A percentile compares a stretch with the other conserved stretches of the same genome.
Conservation (phyloP, 2,329 filamentous ascomycete genomes). For the Clonostachys chloroleuca region DNA sequence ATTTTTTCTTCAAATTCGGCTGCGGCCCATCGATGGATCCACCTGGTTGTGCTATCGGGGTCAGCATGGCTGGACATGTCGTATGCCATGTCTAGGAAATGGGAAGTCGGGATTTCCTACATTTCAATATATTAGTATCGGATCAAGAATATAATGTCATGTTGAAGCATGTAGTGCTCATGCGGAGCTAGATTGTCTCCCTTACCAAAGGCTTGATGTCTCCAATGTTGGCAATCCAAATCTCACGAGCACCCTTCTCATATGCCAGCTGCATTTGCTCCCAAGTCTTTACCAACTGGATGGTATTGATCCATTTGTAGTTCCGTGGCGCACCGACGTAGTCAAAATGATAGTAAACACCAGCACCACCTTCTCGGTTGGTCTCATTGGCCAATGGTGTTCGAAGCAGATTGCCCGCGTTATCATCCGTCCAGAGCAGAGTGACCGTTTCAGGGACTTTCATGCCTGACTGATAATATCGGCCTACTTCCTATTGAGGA, state of each 20-base stretch:
- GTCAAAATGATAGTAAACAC: conserved; percentile 60
- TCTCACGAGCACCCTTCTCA: conserved; percentile 50
- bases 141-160: conserved; percentile 11
- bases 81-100: conserved; percentile 52
- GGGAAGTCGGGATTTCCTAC: conserved; percentile 30
- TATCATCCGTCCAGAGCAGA: conserved; percentile 66
- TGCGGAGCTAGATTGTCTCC: too few species aligned
- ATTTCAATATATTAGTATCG: neutral
- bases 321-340: conserved; percentile 42
- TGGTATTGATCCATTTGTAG: conserved; percentile 61
- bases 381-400: conserved; percentile 58
- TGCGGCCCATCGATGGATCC: conserved; percentile 39
- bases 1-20: conserved; percentile 39
- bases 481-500: conserved; percentile 53
- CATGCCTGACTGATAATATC: conserved; percentile 59
- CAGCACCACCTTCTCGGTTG: conserved; percentile 54
- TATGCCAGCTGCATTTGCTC: conserved; percentile 58
- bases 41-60: conserved; percentile 33
- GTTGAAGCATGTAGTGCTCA: too few species aligned
- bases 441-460: conserved; percentile 59
- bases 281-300: conserved; percentile 56
- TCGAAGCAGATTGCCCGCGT: conserved; percentile 61
- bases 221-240: conserved; percentile 66
- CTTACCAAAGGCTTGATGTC: conserved; percentile 53
- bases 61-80: conserved; percentile 28